Base-by-base conservation (phyloP, 1,139 yeast species). In the Blastobotrys malaysiensis region DNA sequence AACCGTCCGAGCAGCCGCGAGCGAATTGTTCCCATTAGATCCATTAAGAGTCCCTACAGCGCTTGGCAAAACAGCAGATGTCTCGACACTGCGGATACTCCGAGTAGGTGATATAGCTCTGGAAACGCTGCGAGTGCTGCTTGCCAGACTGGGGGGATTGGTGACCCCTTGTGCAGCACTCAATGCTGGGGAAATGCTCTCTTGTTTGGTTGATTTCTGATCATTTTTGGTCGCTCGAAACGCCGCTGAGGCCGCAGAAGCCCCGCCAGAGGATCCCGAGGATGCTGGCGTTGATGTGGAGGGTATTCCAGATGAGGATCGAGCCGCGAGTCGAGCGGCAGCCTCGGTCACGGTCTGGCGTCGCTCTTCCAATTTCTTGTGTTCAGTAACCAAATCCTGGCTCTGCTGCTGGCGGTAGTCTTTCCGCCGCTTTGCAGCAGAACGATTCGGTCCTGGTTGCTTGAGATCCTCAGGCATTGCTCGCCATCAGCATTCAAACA, bases 361-460 rank as follows among this genome's bases (percentile, higher is more conserved):
- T 5, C 19, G 5, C 22, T 39, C 39, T 13, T 26, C 9, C 45
- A 48, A 13, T 39, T 20, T 43, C 31, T 16, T 4, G 11, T 27
- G 47, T 14, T 49, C 51, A 13, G 22, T 49, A 19, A 4, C 47
- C 24, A 19, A 19, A n/a, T 20, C 46, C 21, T 11, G 16, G 21
- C 46, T 31, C n/a, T 45, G 22, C 46, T 47, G 52, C 22, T 43
- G 45, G 39, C 36, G 46, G 36, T 19, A 46, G 18, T 48, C 51
- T 31, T 48, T 48, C 16, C 9, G 39, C 48, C 48, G 46, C 45
- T 44, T 52, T 5, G 48, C 46, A 13, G 45, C 43, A 9, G 59
- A 52, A 51, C 57, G 55, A 45, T 58, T 57, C 39, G 61, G 59
- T 49, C 58, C 54, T 9, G 46, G 11, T 47, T 55, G 52, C 45